These are phyloP conservation scores for Trichoderma aggressivum DNA, from an alignment of 2,329 filamentous ascomycete species.

Conservation along the genomic window DNA sequence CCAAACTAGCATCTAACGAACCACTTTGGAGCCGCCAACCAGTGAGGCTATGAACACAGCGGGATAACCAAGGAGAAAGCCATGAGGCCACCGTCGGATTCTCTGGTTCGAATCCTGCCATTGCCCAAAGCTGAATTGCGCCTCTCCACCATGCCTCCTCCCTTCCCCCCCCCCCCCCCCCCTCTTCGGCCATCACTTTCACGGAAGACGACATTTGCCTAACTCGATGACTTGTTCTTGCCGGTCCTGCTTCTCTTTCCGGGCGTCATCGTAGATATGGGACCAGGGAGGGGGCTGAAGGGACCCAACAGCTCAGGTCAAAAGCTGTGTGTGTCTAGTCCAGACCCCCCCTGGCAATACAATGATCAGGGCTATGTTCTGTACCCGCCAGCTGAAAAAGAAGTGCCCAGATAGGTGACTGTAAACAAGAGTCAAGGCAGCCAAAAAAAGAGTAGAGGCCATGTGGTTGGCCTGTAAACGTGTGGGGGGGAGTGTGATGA, in stretches of 20 bases:
- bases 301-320: background rate
- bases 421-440: background rate
- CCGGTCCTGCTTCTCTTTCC: background rate
- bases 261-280: background rate
- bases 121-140: slow-evolving; percentile 10
- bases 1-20: background rate
- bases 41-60: slow-evolving; percentile 9
- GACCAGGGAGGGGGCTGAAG: background rate
- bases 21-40: background rate
- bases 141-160: background rate
- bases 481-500: background rate
- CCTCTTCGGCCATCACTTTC: slow-evolving; percentile 12
- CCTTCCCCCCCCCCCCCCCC: background rate
- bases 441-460: background rate
- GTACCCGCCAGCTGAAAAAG: background rate
- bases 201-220: slow-evolving; percentile 7
- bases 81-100: slow-evolving; percentile 3
- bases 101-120: background rate
- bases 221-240: background rate
- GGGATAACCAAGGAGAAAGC: background rate
- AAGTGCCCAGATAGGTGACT: background rate
- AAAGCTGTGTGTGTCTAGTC: background rate
- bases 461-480: background rate
- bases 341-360: background rate
- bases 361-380: background rate